Base-by-base conservation (phyloP, 192 early-diverging fungal species). In the Coemansia sp. region DNA sequence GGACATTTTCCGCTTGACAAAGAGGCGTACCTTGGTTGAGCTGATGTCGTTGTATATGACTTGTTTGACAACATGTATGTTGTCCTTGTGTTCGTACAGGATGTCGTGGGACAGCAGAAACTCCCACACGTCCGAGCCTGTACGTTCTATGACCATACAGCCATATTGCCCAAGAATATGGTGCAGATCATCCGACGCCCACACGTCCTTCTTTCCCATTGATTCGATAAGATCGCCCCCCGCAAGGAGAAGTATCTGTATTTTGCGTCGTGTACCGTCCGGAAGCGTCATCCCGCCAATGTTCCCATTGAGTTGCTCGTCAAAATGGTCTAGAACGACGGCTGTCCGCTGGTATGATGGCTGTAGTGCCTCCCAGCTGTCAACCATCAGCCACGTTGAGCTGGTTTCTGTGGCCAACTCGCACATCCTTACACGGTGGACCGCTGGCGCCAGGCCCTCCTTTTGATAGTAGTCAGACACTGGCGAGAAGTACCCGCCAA, bases 21-120 rank as follows among this genome's bases (percentile, higher is more conserved):
- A 96, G 20, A 97, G 80, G 48, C 92, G 84, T 38, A 99, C 93
- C 76, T 97, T 97, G 22, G 96, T 97, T 6, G 95, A 98, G 64
- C 89, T 92, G 55, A 98, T 98, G 69, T 99, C 97, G 62, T 98
- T 99, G 76, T 95, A 89, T 48, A 99, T 95, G 61, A 95, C 84
- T 72, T 98, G 96, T 70, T 97, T 95, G 44, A 98, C 92, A 33
- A 96, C 89, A 55, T 88, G 86, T 13, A 99, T 92, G 65, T 95
- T 93, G 66, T 89, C 88, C 58, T 92, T 72, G 70, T 99, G 91
- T 55, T 89, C 83, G 69, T 94, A 92, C 27, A 99, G 67, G 37
- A 91, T 88, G 65, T 99, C 93, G 72, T 95, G 89, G 7, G 90
- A 86, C 8, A 99, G 79, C 62, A 99, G 66, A 68, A 96, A 95